Percentiles rank a stretch among this genome's conserved stretches.
Conservation (phyloP, 495 filamentous ascomycete species). For the Aspergillus nanangensis region DNA sequence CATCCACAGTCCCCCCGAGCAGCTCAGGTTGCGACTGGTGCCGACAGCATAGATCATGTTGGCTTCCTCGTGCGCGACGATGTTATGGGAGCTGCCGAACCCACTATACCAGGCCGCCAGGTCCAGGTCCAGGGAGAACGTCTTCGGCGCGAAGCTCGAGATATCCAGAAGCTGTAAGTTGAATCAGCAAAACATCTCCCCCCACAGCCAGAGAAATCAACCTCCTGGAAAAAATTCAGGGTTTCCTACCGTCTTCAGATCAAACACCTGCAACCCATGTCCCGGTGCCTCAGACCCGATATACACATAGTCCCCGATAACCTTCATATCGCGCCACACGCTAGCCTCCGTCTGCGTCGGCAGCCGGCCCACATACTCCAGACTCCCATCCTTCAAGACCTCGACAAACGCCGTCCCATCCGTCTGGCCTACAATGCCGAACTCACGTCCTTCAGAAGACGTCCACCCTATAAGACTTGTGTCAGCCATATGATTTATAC, state of each 20-base stretch:
- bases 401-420: conserved; percentile 16
- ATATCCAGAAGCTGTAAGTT: conserved; percentile 1
- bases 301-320: conserved; percentile 13
- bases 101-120: conserved; percentile 14
- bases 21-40: conserved; percentile 7
- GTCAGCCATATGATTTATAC: too few relatives aligned
- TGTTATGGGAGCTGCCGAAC: conserved; percentile 18
- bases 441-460: conserved; percentile 14
- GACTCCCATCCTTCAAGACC: conserved; percentile 9
- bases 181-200: too few relatives aligned
- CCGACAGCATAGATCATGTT: conserved; percentile 18
- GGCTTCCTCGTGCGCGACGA: conserved; percentile 14
- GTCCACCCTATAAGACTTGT: conserved; percentile 12
- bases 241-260: conserved; percentile 15
- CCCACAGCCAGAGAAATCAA: too few relatives aligned
- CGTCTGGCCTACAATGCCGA: conserved; percentile 16
- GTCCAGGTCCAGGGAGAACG: conserved; percentile 8
- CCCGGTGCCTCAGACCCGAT: conserved; percentile 15
- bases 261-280: conserved; percentile 17
- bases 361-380: conserved; percentile 14
- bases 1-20: conserved; percentile 16
- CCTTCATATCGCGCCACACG: conserved; percentile 15
- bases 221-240: too few relatives aligned
- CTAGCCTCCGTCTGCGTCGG: conserved; percentile 12
- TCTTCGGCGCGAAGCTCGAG: conserved; percentile 4